Evolutionary conservation across 495 filamentous ascomycete genomes (phyloP), one percentile per base, ranked within the genome.

Genomic region (Neurospora tetrasperma): DNA sequence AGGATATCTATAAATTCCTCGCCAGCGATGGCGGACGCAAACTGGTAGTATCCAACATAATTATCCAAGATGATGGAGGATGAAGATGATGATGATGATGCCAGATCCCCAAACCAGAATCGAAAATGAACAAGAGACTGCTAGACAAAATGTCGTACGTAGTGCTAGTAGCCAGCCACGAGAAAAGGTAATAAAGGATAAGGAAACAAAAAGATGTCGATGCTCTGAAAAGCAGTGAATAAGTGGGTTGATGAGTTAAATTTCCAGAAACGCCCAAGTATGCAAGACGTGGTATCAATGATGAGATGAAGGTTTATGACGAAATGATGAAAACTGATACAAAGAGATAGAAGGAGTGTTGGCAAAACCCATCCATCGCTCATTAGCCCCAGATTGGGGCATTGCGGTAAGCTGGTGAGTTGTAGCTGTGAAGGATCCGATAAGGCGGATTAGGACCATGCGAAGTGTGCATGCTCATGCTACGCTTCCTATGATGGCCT

Each of bases 401-500:
- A 66, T 80, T 76, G 20, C 82, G 80, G 72, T 86, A 86, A 14
- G 83, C 83, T 8, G 84, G 83, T 5, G 84, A 85, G 71, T 86
- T 84, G 72, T 86, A 86, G 72, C 83, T 85, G 72, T 86, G 83
- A 16, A 86, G 77, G 41, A 85, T 76, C 9, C 84, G 83, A 69
- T 82, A 85, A 12, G 80, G 84, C 18, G 74, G 72, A 20, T 78
- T 75, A 20, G 62, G 31, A 42, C 74, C 74, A 18, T 72, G 62
- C 0, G 35, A 72, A 42, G 18, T 69, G 16, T 72, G 78, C 73
- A 54, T 76, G 73, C 72, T 79, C 77, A 74, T 78, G 72, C 84
- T 85, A 68, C 79, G 80, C 71, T 82, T 81, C 16, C 83, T 80
- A 69, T 77, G 46, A 71, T 84, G 83, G 38, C 75, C 77, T 10